These are phyloP conservation scores for Metarhizium anisopliae DNA, from an alignment of 2,329 filamentous ascomycete genomes.

Conservation along the genomic window DNA sequence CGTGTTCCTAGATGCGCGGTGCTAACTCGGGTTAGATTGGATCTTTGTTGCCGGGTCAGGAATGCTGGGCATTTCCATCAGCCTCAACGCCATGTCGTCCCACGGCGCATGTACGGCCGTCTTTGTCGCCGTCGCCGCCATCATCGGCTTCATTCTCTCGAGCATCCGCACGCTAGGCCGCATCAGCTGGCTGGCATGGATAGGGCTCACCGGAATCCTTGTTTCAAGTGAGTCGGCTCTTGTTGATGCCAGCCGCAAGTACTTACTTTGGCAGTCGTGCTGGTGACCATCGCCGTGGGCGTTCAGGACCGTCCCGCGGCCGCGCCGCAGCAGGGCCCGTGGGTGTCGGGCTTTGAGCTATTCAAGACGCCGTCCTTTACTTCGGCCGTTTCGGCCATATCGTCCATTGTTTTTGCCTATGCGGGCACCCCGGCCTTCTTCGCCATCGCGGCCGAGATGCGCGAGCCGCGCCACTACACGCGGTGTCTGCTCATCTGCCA, in stretches of 20 bases:
- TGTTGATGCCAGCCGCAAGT: too few species aligned
- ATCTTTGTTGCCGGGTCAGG: conserved; percentile 25
- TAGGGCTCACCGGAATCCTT: conserved; percentile 14
- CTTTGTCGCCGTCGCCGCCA: conserved; percentile 23
- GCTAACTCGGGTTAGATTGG: conserved; percentile 6
- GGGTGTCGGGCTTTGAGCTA: conserved; percentile 20
- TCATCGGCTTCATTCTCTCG: conserved; percentile 17
- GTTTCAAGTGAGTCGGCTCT: conserved; percentile 7
- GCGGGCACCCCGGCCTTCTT: conserved; percentile 27
- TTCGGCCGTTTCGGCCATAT: conserved; percentile 20
- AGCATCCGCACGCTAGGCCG: conserved; percentile 18
- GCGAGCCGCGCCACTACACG: conserved; percentile 18
- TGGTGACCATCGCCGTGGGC: conserved; percentile 2
- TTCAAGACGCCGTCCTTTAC: conserved; percentile 20
- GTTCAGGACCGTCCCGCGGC: conserved; percentile 11
- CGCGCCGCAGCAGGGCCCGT: conserved; percentile 12
- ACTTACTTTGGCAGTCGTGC: conserved; percentile 1
- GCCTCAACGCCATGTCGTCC: conserved; percentile 24
- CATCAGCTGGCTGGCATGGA: conserved; percentile 19
- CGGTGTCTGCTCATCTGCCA: conserved; percentile 18
- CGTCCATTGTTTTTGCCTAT: conserved; percentile 27
- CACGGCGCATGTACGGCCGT: conserved; percentile 14
- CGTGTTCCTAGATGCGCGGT: too few species aligned
- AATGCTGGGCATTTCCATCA: conserved; percentile 28
- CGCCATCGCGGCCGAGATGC: conserved; percentile 23